Evolutionary conservation across 257 asterid genomes (phyloP).

Genomic region (Prunella vulgaris): DNA sequence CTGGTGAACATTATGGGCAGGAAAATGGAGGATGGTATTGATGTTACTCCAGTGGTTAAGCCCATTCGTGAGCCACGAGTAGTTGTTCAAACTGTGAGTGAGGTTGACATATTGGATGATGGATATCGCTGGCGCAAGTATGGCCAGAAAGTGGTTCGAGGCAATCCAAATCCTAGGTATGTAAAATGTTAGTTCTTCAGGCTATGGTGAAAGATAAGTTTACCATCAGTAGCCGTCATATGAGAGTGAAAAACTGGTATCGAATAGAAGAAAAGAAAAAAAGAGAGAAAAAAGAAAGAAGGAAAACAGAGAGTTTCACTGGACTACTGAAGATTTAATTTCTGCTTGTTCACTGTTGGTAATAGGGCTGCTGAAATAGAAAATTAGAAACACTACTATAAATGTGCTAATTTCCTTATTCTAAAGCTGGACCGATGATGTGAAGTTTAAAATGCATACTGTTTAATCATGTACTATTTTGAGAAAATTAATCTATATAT

Average conservation of each 20-base stretch:
- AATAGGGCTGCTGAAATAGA: not conserved
- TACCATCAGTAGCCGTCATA: not conserved
- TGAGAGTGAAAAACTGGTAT: not conserved
- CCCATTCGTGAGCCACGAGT: slow-evolving; percentile 95
- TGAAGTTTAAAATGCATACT: not conserved
- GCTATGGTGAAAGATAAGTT: slow-evolving; percentile 4
- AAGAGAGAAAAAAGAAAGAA: not conserved
- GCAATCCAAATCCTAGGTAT: slow-evolving; percentile 97
- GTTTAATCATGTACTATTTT: not conserved
- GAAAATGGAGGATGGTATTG: slow-evolving; percentile 73
- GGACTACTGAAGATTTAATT: not conserved
- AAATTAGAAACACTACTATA: no score
- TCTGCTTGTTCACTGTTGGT: not conserved
- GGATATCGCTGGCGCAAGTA: slow-evolving; percentile 98
- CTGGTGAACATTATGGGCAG: slow-evolving; percentile 38
- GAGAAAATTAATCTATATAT: no score
- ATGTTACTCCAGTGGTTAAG: slow-evolving; percentile 71
- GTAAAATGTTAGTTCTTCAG: slow-evolving; percentile 3
- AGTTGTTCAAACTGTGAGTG: slow-evolving; percentile 95
- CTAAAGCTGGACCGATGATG: not conserved
- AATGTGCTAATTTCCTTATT: not conserved
- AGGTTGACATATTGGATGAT: slow-evolving; percentile 94
- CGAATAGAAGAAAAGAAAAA: no score
- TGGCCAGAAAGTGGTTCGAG: slow-evolving; percentile 96
- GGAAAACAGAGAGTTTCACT: not conserved